Conservation (phyloP, 2,329 filamentous ascomycete species). For the Geoglossum cookeanum region DNA sequence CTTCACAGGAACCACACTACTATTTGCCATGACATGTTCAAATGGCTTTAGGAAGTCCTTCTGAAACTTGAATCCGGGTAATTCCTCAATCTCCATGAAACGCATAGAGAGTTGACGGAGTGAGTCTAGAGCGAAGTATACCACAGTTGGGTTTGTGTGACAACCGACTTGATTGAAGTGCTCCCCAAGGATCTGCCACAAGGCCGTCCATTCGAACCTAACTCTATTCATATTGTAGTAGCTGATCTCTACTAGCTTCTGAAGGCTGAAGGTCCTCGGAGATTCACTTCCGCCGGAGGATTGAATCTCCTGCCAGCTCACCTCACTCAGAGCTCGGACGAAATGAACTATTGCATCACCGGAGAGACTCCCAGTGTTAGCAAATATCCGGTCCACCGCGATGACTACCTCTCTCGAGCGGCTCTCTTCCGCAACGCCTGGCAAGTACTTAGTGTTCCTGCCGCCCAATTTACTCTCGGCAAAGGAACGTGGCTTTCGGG, state of each 20-base stretch:
- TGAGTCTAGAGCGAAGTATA: slow-evolving; percentile 94
- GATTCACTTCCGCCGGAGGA: slow-evolving; percentile 92
- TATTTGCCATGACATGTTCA: slow-evolving; percentile 91
- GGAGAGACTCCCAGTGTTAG: slow-evolving; percentile 80
- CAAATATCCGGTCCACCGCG: slow-evolving; percentile 88
- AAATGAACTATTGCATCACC: slow-evolving; percentile 94
- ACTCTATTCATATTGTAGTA: slow-evolving; percentile 99
- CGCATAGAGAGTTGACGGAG: slow-evolving; percentile 91
- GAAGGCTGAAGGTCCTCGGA: slow-evolving; percentile 86
- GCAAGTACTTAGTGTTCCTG: slow-evolving; percentile 38
- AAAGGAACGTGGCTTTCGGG: slow-evolving; percentile 28
- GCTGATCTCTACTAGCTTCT: slow-evolving; percentile 96
- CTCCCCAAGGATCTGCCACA: slow-evolving; percentile 93
- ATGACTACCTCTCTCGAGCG: slow-evolving; percentile 85
- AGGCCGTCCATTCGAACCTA: slow-evolving; percentile 93
- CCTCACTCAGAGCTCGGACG: slow-evolving; percentile 75
- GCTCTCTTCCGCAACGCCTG: slow-evolving; percentile 78
- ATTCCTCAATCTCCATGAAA: slow-evolving; percentile 94
- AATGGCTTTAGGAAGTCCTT: slow-evolving; percentile 99
- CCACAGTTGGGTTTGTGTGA: slow-evolving; percentile 87
- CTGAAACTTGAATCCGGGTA: slow-evolving; percentile 98
- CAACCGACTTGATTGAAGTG: slow-evolving; percentile 98
- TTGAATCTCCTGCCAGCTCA: slow-evolving; percentile 98
- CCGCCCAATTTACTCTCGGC: slow-evolving; percentile 29
- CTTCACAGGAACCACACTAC: slow-evolving; percentile 78